phyloP scores from a whole-genome alignment of 2,329 filamentous ascomycete genomes.

The Xylariaceae sp. region DNA sequence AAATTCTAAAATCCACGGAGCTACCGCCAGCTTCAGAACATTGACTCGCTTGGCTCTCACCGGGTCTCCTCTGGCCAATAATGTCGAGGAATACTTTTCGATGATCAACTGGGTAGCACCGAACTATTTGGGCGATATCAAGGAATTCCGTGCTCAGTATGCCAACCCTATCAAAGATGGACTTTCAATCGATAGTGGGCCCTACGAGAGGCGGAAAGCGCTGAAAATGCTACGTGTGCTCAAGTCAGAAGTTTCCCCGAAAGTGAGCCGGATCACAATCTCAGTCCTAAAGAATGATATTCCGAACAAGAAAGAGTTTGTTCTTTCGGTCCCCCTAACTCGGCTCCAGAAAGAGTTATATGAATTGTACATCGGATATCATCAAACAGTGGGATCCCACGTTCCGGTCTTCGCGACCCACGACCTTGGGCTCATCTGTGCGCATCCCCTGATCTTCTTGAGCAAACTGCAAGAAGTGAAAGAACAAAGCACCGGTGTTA shows the following conservation, averaged over 20 bases:
- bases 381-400: constrained; percentile 6
- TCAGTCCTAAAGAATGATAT: constrained; percentile 61
- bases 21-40: constrained; percentile 61
- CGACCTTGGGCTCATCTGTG: constrained; percentile 48
- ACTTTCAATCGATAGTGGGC: constrained; percentile 62
- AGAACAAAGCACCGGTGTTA: not conserved
- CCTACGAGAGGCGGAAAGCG: constrained; percentile 53
- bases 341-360: constrained; percentile 64
- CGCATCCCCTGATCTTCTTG: constrained; percentile 50
- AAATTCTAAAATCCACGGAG: constrained; percentile 47
- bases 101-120: constrained; percentile 87
- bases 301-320: constrained; percentile 76
- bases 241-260: constrained; percentile 69
- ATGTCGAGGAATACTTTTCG: constrained; percentile 78
- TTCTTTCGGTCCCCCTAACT: constrained; percentile 71
- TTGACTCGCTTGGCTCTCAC: constrained; percentile 77
- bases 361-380: constrained; percentile 38
- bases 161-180: constrained; percentile 71
- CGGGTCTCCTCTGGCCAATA: constrained; percentile 82
- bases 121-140: constrained; percentile 66
- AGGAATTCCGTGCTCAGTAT: constrained; percentile 70
- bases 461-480: constrained; percentile 31
- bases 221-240: constrained; percentile 68
- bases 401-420: constrained; percentile 36
- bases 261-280: constrained; percentile 74